A percentile compares a stretch with the other conserved stretches of the same genome.
These are phyloP conservation scores for Apiotrichum veenhuisii DNA, from an alignment of 1,284 basidiomycete species.

Conservation along the genomic window DNA sequence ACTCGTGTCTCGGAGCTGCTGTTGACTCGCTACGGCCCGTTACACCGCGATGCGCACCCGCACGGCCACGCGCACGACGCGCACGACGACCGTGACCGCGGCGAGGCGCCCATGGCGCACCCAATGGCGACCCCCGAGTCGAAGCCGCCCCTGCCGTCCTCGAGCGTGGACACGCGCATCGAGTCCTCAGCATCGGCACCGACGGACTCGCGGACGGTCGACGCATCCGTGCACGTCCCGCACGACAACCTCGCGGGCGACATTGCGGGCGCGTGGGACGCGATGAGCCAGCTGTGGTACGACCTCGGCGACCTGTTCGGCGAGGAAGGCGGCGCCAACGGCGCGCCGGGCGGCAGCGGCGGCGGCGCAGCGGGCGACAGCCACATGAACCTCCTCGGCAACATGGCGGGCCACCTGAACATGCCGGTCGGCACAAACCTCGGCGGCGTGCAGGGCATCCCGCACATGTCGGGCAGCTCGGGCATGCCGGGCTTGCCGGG, in stretches of 20 bases:
- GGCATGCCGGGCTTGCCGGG: not conserved
- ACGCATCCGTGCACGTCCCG: not conserved
- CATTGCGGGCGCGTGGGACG: conserved; percentile 27
- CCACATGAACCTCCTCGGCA: not conserved
- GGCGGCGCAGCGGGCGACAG: not conserved
- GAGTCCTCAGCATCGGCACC: too few species aligned
- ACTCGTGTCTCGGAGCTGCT: conserved; percentile 22
- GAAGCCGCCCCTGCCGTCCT: not conserved
- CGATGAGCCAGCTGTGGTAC: conserved; percentile 34
- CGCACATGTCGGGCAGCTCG: not conserved
- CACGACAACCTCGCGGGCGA: conserved; percentile 4
- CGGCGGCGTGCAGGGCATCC: not conserved
- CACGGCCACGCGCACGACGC: not conserved
- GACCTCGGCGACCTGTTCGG: conserved; percentile 30
- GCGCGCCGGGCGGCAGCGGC: not conserved
- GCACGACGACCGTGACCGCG: too few species aligned
- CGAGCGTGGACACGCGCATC: not conserved
- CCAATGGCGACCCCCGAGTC: too few species aligned
- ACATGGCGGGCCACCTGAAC: not conserved
- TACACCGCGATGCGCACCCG: conserved; percentile 1
- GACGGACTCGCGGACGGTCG: not conserved
- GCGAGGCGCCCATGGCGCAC: too few species aligned
- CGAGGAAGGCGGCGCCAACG: conserved; percentile 1
- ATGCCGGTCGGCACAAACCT: not conserved
- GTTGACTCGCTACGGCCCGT: conserved; percentile 20